These are phyloP conservation scores for Saccharomycopsis babjevae DNA, from an alignment of 805 yeast species.

Conservation along the genomic window DNA sequence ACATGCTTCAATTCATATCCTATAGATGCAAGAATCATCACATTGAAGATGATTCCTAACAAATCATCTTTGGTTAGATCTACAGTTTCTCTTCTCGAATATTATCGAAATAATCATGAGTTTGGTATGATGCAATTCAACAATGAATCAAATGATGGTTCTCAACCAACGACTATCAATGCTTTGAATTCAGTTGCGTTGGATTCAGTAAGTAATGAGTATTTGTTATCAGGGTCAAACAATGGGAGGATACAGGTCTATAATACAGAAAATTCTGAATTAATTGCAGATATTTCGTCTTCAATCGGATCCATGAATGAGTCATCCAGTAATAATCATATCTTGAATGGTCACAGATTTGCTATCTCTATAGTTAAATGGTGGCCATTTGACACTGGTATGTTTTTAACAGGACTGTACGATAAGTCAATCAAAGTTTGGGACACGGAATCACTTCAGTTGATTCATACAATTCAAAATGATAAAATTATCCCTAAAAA, in stretches of 20 bases:
- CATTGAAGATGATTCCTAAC: not conserved
- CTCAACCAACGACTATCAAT: constrained; percentile 31
- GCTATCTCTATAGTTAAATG: constrained; percentile 70
- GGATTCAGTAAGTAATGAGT: constrained; percentile 37
- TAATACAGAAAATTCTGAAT: constrained; percentile 37
- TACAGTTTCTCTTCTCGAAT: not conserved
- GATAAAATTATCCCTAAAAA: constrained; percentile 8
- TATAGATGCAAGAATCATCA: not conserved
- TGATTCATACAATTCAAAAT: constrained; percentile 52
- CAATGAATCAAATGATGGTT: constrained; percentile 20
- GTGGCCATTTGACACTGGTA: constrained; percentile 86
- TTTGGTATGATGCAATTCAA: not conserved
- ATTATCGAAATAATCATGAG: not conserved
- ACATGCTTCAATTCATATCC: not conserved
- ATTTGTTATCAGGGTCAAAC: constrained; percentile 60
- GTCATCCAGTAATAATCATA: not conserved
- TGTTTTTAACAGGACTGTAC: constrained; percentile 75
- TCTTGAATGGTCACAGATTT: constrained; percentile 40
- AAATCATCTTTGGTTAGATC: not conserved
- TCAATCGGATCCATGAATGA: constrained; percentile 9
- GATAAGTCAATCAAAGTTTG: constrained; percentile 70
- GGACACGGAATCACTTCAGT: constrained; percentile 62
- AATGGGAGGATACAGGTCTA: constrained; percentile 61
- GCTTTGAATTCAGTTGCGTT: constrained; percentile 52
- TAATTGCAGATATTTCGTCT: constrained; percentile 8